phyloP scores from a whole-genome alignment of 192 early-diverging fungal species.

The Entomortierella lignicola region DNA sequence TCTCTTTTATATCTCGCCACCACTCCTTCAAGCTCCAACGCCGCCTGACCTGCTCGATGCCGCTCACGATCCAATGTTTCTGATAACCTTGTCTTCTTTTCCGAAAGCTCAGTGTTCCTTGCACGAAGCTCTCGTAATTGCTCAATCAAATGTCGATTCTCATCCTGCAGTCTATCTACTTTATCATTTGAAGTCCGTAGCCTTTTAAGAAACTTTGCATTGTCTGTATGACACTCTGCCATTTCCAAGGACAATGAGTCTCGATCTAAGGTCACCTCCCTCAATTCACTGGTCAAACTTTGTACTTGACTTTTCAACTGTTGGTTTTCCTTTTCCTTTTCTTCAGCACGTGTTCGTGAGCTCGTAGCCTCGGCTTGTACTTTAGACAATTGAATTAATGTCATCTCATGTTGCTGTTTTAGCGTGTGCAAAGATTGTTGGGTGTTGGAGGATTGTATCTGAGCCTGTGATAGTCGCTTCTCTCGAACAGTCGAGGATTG shows the following conservation, averaged over 20 bases:
- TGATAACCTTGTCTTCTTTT: background rate
- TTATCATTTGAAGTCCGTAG: conserved; percentile 16
- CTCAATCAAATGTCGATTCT: conserved; percentile 44
- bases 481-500: conserved; percentile 20
- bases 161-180: conserved; percentile 27
- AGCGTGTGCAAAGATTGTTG: conserved; percentile 25
- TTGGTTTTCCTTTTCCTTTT: background rate
- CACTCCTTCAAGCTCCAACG: conserved; percentile 23
- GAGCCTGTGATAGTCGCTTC: conserved; percentile 35
- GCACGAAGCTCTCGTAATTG: conserved; percentile 30
- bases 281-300: conserved; percentile 20
- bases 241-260: conserved; percentile 44
- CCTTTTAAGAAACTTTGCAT: conserved; percentile 36
- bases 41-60: conserved; percentile 11
- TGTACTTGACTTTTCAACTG: conserved; percentile 12
- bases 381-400: conserved; percentile 17
- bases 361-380: conserved; percentile 9
- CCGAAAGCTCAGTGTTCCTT: conserved; percentile 1
- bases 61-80: conserved; percentile 23
- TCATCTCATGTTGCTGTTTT: conserved; percentile 35
- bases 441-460: conserved; percentile 23
- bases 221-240: conserved; percentile 31
- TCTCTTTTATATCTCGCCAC: conserved; percentile 24
- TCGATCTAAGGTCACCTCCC: conserved; percentile 28
- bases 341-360: conserved; percentile 1